Conservation (phyloP, 2,329 filamentous ascomycete species). For the Cladophialophora psammophila region DNA sequence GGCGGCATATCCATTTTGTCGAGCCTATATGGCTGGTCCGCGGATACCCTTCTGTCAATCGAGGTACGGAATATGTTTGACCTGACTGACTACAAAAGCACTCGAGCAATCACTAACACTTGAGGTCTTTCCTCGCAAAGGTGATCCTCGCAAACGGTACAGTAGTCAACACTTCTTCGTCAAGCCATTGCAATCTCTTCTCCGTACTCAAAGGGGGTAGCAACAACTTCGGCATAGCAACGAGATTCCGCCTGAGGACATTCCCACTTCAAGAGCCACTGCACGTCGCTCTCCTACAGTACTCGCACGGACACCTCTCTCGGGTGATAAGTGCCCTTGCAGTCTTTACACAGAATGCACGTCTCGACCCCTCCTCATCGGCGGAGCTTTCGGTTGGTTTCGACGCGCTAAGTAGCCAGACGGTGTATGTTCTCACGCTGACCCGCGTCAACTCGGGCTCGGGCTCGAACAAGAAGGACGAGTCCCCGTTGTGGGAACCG, state of each 20-base stretch:
- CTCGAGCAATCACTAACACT: not conserved
- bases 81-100: not conserved
- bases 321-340: not conserved
- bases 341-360: not conserved
- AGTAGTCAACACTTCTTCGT: not conserved
- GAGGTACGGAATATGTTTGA: not conserved
- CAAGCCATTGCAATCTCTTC: not conserved
- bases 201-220: slow-evolving; percentile 1
- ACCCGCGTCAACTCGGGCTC: not conserved
- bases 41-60: not conserved
- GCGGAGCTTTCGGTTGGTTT: slow-evolving; percentile 9
- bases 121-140: not conserved
- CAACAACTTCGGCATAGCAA: slow-evolving; percentile 11
- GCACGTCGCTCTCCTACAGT: not conserved
- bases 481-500: not conserved
- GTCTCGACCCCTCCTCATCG: not conserved
- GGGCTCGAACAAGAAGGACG: too few species aligned
- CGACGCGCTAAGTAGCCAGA: not conserved
- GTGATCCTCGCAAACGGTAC: slow-evolving; percentile 9
- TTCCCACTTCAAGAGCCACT: not conserved
- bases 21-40: not conserved
- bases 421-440: slow-evolving; percentile 2
- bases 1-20: slow-evolving; percentile 11
- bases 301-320: not conserved
- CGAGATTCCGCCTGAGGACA: slow-evolving; percentile 1